Base-by-base conservation (phyloP, 768 basidiomycete species). In the Hypholoma fasciculare region DNA sequence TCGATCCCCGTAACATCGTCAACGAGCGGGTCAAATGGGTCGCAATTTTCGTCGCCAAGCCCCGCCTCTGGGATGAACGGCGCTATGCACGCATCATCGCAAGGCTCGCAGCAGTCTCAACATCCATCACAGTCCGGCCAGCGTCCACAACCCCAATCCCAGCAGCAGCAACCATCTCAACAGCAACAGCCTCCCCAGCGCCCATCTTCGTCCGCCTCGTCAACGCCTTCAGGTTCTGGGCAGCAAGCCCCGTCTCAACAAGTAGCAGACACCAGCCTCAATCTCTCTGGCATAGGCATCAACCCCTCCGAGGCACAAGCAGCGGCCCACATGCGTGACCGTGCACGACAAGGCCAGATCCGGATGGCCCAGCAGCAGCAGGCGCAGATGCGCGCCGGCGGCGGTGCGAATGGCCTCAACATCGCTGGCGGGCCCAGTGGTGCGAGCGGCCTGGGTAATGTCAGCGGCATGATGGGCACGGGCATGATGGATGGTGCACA, bases 391-490 rank as follows among this genome's bases (percentile, higher is more conserved):
- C 40, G 40, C 7, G 40, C 40, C 6, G 40, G 16, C 40, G 13
- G 46, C 34, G 49, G 48, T 27, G 7, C 49, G 14, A 49, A 30
- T 9, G 40, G 43, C 30, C 37, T 49, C 48, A 54, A 57, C 19
- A 59, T 59, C 20, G 43, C 53, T 52, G 26, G 38, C 20, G 58
- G 56, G 46, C 59, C 58, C n/a, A 52, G 49, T 27, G 46, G 34
- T 13, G 37, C 46, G 4, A 57, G 58, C 54, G 61, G 60, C n/a
- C 63, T 69, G 61, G 23, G 56, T 14, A 54, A 34, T 30, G 55
- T 63, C 54, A 56, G 62, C 46, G 59, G 54, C 12, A 60, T 59
- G 48, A 54, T 52, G 2, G 63, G 57, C 17, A 54, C 60, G 19
- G 37, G 53, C 3, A 59, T 55, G 54, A 47, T 38, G 12, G 50